phyloP scores from a whole-genome alignment of 441 rosid species.

The Francoa sonchifolia region DNA sequence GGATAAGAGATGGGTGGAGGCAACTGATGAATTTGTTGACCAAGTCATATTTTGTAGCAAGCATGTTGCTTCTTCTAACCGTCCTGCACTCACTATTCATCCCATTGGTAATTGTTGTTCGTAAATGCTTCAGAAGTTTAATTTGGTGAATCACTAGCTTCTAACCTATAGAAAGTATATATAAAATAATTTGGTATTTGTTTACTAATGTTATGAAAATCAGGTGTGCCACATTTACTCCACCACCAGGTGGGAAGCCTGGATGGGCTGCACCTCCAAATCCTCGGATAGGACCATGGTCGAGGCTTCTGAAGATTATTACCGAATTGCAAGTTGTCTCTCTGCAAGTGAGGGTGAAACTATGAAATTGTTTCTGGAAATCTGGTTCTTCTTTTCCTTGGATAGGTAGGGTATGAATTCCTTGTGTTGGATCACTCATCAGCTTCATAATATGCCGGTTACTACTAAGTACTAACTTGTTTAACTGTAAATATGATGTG shows the following conservation, averaged over 20 bases:
- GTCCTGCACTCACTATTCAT: slow-evolving; percentile 71
- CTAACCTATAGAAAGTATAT: too few species aligned
- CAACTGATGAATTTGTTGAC: slow-evolving; percentile 57
- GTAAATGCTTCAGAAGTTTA: background rate
- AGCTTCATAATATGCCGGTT: too few species aligned
- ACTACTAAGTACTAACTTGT: too few species aligned
- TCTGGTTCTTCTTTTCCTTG: background rate
- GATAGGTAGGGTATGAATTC: background rate
- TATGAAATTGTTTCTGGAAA: background rate
- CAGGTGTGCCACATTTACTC: slow-evolving; percentile 71
- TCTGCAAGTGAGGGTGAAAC: slow-evolving; percentile 75
- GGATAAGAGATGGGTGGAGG: slow-evolving; percentile 69
- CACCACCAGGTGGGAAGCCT: slow-evolving; percentile 71
- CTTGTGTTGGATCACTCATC: too few species aligned
- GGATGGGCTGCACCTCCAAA: slow-evolving; percentile 82
- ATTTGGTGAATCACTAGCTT: slow-evolving; percentile 8
- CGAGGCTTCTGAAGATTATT: slow-evolving; percentile 48
- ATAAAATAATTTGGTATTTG: background rate
- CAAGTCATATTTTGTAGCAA: slow-evolving; percentile 75
- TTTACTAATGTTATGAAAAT: background rate
- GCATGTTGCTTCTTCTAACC: slow-evolving; percentile 70
- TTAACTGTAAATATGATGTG: too few species aligned
- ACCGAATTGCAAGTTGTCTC: slow-evolving; percentile 54
- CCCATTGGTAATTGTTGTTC: slow-evolving; percentile 34
- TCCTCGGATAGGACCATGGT: slow-evolving; percentile 86